These are phyloP conservation scores for Hypoxylon sp. DNA, from an alignment of 2,329 filamentous ascomycete species.

Conservation along the genomic window DNA sequence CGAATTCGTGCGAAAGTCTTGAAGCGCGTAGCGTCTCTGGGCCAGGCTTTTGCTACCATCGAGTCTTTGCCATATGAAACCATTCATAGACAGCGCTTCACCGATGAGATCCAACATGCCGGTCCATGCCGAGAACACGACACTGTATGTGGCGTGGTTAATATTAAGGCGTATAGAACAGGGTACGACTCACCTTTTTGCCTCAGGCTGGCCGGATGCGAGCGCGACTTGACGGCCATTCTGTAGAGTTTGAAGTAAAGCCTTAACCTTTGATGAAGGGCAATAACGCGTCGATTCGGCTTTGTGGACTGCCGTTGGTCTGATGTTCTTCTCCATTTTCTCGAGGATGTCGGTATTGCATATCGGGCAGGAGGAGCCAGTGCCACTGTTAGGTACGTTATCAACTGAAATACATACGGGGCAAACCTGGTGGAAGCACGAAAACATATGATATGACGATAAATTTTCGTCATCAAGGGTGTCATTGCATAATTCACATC, in stretches of 20 bases:
- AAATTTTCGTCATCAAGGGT: too few species aligned
- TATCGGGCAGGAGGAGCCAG: constrained; percentile 7
- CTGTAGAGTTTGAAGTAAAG: constrained; percentile 27
- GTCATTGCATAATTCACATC: constrained; percentile 27
- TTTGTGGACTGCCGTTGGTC: neutral
- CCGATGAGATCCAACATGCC: constrained; percentile 35
- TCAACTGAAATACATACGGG: constrained; percentile 9
- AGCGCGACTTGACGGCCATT: constrained; percentile 8
- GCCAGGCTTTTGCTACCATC: constrained; percentile 26
- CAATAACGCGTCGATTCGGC: neutral
- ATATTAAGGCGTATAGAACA: neutral
- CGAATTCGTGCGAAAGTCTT: constrained; percentile 24
- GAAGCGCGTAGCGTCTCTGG: constrained; percentile 20
- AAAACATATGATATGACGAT: constrained; percentile 4
- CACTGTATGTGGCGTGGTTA: constrained; percentile 8
- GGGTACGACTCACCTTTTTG: constrained; percentile 23
- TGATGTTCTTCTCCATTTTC: neutral
- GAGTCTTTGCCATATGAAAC: constrained; percentile 31
- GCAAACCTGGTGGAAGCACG: constrained; percentile 36
- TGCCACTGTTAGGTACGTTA: too few species aligned
- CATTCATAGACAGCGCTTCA: constrained; percentile 21
- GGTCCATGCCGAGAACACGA: constrained; percentile 34
- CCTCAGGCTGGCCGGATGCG: constrained; percentile 3
- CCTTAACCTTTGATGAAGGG: constrained; percentile 35
- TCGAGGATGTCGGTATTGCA: neutral